These are phyloP conservation scores for Punica granatum DNA, from an alignment of 345 rosid species.

Conservation along the genomic window DNA sequence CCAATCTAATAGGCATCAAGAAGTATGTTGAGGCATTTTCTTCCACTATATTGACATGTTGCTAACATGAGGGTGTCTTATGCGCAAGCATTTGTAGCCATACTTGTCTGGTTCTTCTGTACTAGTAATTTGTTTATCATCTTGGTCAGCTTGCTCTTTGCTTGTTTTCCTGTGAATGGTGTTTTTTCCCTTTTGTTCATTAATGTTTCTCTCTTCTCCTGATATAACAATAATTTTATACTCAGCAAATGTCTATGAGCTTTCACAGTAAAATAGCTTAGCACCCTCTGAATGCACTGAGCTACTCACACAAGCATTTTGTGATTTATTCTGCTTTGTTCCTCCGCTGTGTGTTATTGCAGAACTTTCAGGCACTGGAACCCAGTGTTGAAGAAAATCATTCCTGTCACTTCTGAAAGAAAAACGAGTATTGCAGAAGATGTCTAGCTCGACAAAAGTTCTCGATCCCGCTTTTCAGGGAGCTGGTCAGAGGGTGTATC, in stretches of 20 bases:
- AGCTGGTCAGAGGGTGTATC: conserved; percentile 93
- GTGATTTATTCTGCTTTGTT: background rate
- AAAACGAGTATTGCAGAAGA: conserved; percentile 16
- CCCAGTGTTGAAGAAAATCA: background rate
- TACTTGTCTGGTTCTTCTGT: background rate
- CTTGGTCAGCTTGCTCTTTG: background rate
- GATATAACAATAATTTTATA: background rate
- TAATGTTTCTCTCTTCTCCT: background rate
- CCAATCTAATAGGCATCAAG: background rate
- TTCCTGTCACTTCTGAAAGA: conserved; percentile 10
- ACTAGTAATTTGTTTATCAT: background rate
- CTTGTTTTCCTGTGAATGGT: background rate
- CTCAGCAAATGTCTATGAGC: background rate
- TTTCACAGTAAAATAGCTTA: too few relatives aligned
- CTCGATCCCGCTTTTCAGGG: conserved; percentile 97
- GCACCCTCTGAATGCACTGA: background rate
- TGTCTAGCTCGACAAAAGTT: conserved; percentile 76
- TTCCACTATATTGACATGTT: background rate
- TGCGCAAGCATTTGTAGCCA: background rate
- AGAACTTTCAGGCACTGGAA: background rate
- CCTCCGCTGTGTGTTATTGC: background rate
- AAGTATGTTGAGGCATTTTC: background rate
- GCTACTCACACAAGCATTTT: background rate
- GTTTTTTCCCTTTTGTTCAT: background rate
- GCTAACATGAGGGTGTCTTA: background rate